A percentile compares a stretch with the other conserved stretches of the same genome.
Evolutionary conservation across 2,329 filamentous ascomycete species (phyloP).

Genomic region (Calycina marina): DNA sequence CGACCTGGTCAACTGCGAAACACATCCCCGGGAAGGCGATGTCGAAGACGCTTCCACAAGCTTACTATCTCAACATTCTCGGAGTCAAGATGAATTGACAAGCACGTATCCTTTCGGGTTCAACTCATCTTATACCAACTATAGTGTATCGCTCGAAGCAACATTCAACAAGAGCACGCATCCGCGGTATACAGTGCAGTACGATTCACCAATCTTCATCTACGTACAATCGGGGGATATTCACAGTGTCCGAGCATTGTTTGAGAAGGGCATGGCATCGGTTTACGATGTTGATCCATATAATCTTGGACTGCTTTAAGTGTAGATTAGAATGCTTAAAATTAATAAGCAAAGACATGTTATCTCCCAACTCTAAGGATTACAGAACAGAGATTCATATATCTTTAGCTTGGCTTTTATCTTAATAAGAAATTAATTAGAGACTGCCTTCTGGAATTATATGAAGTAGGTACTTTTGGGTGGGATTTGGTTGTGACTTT

Average conservation of each 20-base stretch:
- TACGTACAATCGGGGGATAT: conserved; percentile 1
- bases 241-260: conserved; percentile 1
- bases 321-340: too few species aligned
- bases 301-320: conserved; percentile 5
- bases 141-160: conserved; percentile 1
- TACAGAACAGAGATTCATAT: too few species aligned
- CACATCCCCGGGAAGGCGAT: conserved; percentile 1
- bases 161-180: conserved; percentile 1
- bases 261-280: conserved; percentile 3
- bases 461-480: too few species aligned
- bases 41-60: not conserved
- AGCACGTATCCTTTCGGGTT: not conserved
- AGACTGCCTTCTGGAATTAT: too few species aligned
- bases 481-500: too few species aligned
- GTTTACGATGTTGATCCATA: conserved; percentile 6
- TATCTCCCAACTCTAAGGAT: too few species aligned
- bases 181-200: conserved; percentile 1
- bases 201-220: conserved; percentile 1
- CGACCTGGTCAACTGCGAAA: not conserved
- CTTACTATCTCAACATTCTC: not conserved
- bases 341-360: too few species aligned
- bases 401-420: too few species aligned
- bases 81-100: conserved; percentile 1
- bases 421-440: too few species aligned
- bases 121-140: not conserved